Evolutionary conservation across 768 basidiomycete species (phyloP), one percentile per base, ranked within the genome.

Genomic region (Termitomyces sp.): DNA sequence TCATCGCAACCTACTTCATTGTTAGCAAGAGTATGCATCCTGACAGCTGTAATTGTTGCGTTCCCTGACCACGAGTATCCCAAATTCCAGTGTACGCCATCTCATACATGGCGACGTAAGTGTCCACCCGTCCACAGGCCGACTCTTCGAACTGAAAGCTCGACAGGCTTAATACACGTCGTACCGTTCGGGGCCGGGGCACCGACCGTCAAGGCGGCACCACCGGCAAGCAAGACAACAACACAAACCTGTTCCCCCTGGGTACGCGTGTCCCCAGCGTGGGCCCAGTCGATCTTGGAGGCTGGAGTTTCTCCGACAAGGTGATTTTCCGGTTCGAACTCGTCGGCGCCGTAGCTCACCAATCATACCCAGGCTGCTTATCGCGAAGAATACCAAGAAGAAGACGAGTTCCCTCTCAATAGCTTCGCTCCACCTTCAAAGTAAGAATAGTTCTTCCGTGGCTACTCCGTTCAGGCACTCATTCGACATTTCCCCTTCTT

Each of bases 51-150:
- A 22, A 22, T 18, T 4, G 18, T 15, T 7, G 22, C 45, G 20
- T 18, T 60, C 16, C 29, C 51, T 42, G 37, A 48, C 53, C 48
- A 15, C 10, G 48, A 46, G 51, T 29, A 49, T n/a, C 29, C 29
- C 9, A 4, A 1, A 41, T 41, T 8, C 37, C 57, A 85, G 84
- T 86, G n/a, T 84, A 86, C 60, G 81, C 78, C 0, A 79, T 83
- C 51, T 86, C 85, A 2, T 76, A 85, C 68, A 72, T 87, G 66
- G 84, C 86, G 39, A 83, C 86, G 83, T 85, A 64, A 52, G 81
- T 41, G n/a, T 71, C 4, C 44, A 26, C 33, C 49, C 16, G 45
- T 37, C 12, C 20, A 29, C 34, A 9, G 8, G n/a, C 39, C 15
- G 6, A 28, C 12, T 42, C 18, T 18, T 22, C 55, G 34, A 52